Percentiles rank a stretch among this genome's conserved stretches.
These are phyloP conservation scores for Rhynchospora tenuis DNA, from an alignment of 176 grass and related monocot genomes.

Conservation along the genomic window DNA sequence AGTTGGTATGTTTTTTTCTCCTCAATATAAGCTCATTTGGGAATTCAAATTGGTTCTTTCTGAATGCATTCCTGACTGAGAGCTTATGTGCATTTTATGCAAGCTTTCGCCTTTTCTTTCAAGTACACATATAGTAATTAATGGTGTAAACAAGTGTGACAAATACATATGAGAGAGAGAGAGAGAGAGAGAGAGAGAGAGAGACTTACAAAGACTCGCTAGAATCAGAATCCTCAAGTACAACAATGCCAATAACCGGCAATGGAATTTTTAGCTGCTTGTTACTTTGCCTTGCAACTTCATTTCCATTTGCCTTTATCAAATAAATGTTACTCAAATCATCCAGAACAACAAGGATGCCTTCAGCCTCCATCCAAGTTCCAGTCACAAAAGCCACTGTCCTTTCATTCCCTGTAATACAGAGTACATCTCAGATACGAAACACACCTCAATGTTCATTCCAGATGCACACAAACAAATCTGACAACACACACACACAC, in stretches of 20 bases:
- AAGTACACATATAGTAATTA: background rate
- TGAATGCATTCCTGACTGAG: background rate
- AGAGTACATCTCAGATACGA: slow-evolving; percentile 27
- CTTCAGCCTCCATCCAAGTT: slow-evolving; percentile 73
- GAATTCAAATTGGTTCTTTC: background rate
- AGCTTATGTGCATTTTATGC: background rate
- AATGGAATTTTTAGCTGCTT: slow-evolving; percentile 63
- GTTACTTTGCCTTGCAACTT: slow-evolving; percentile 59
- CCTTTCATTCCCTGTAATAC: slow-evolving; percentile 67
- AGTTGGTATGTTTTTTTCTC: background rate
- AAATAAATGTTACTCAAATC: slow-evolving; percentile 60
- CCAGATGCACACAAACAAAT: background rate
- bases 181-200: background rate
- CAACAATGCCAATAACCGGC: slow-evolving; percentile 45
- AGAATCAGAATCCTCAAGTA: slow-evolving; percentile 43
- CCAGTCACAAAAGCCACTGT: slow-evolving; percentile 52
- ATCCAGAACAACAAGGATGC: slow-evolving; percentile 64
- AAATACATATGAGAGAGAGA: background rate
- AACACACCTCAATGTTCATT: slow-evolving; percentile 13
- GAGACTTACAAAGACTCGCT: slow-evolving; percentile 44
- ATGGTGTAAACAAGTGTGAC: slow-evolving; percentile 23
- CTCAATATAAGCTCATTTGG: no score
- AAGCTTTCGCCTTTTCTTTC: background rate
- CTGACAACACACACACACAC: slow-evolving; percentile 27
- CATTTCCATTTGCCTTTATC: slow-evolving; percentile 70